These are phyloP conservation scores for Apophysomyces trapeziformis DNA, from an alignment of 371 early-diverging fungal genomes.

Conservation along the genomic window DNA sequence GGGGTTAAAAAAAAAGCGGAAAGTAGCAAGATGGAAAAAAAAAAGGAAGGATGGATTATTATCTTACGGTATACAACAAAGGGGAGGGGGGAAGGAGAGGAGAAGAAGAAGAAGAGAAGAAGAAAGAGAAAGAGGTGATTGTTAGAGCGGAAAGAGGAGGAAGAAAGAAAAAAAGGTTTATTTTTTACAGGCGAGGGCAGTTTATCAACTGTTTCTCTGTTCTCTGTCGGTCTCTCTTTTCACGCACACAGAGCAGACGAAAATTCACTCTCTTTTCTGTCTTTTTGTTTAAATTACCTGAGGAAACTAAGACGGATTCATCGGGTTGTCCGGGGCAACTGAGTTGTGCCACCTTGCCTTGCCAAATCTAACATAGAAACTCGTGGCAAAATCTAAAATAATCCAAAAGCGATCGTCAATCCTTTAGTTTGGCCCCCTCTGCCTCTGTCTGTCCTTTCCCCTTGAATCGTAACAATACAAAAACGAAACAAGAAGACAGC, in stretches of 20 bases:
- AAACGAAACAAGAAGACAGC: not conserved
- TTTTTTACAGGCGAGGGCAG: too few relatives aligned
- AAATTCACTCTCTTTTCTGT: not conserved
- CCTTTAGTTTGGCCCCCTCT: too few relatives aligned
- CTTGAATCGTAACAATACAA: not conserved
- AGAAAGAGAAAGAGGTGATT: not conserved
- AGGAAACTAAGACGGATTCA: not conserved
- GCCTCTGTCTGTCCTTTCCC: not conserved
- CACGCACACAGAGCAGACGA: not conserved
- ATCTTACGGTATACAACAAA: not conserved
- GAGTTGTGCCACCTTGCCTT: not conserved
- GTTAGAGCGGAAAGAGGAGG: too few relatives aligned
- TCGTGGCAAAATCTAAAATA: constrained; percentile 8
- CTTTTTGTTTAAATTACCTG: not conserved
- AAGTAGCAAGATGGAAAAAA: constrained; percentile 8
- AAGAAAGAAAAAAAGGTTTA: too few relatives aligned
- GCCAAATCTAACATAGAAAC: not conserved
- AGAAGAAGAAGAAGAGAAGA: not conserved
- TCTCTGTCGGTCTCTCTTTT: not conserved
- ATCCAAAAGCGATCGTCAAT: not conserved
- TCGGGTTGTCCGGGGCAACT: constrained; percentile 9
- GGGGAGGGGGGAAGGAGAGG: not conserved
- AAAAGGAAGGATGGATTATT: not conserved
- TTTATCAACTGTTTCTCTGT: too few relatives aligned
- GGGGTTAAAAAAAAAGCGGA: constrained; percentile 2